phyloP scores from a whole-genome alignment of 352 stramenopile species.

The Globisporangium orthogonon region DNA sequence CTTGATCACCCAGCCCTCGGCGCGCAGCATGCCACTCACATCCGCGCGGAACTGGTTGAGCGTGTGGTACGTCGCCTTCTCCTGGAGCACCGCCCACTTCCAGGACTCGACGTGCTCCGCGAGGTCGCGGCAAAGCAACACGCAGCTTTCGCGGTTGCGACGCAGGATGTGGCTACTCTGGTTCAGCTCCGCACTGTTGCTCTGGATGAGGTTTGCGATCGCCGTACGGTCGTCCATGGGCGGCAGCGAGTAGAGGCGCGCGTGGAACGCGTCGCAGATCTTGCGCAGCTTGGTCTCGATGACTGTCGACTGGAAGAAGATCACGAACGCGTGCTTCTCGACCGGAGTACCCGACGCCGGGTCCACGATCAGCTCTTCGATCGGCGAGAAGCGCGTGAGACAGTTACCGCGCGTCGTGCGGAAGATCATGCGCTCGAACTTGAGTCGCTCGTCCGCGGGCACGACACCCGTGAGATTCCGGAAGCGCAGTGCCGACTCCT shows the following conservation, averaged over 20 bases:
- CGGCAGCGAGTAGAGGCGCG: constrained; percentile 93
- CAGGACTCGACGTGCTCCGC: constrained; percentile 93
- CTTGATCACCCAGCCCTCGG: constrained; percentile 95
- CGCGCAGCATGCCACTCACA: constrained; percentile 94
- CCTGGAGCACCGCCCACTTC: constrained; percentile 95
- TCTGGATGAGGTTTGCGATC: constrained; percentile 87
- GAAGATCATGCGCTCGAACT: constrained; percentile 99
- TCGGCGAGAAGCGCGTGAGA: constrained; percentile 95
- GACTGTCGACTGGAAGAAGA: constrained; percentile 96
- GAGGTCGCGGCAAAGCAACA: constrained; percentile 91
- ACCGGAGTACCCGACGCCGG: constrained; percentile 83
- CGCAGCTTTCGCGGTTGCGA: constrained; percentile 94
- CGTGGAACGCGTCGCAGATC: constrained; percentile 97
- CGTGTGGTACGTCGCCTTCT: constrained; percentile 97
- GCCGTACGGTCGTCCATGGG: constrained; percentile 91
- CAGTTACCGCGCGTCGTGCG: constrained; percentile 98
- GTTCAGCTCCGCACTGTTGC: constrained; percentile 92
- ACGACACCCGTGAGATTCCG: constrained; percentile 93
- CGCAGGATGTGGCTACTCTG: constrained; percentile 95
- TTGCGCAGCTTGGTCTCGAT: constrained; percentile 98
- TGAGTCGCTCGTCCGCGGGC: constrained; percentile 88
- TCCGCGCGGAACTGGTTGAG: constrained; percentile 98
- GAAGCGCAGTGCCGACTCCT: constrained; percentile 80
- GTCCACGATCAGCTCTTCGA: constrained; percentile 90
- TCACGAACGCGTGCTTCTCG: constrained; percentile 88